phyloP scores from a whole-genome alignment of 176 grass and related monocot species.

The Chrysopogon serrulatus region DNA sequence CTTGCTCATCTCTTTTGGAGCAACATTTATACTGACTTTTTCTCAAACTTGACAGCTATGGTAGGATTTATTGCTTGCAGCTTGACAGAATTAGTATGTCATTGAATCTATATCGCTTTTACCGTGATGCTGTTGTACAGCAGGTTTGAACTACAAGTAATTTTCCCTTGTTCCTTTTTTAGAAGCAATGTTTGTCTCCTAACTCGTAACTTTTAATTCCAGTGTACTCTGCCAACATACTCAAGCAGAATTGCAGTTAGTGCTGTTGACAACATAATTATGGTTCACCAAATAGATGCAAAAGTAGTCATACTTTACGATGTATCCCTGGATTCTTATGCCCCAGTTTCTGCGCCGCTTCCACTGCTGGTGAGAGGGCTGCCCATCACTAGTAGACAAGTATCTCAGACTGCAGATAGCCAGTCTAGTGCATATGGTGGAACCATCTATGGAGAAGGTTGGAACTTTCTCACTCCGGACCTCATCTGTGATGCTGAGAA shows the following conservation, averaged over 20 bases:
- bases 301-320: conserved; percentile 97
- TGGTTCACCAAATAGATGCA: conserved; percentile 95
- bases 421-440: conserved; percentile 73
- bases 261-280: conserved; percentile 82
- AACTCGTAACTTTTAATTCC: conserved; percentile 28
- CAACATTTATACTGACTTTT: neutral
- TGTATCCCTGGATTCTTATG: conserved; percentile 69
- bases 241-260: conserved; percentile 91
- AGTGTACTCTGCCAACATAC: conserved; percentile 79
- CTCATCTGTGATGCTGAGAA: conserved; percentile 87
- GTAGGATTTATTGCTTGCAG: conserved; percentile 98
- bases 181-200: neutral
- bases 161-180: neutral
- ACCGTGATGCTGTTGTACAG: conserved; percentile 96
- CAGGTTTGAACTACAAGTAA: conserved; percentile 55
- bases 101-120: conserved; percentile 89
- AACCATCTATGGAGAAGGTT: conserved; percentile 81
- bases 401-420: conserved; percentile 39
- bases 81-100: conserved; percentile 73
- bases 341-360: conserved; percentile 94
- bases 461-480: conserved; percentile 93
- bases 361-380: conserved; percentile 70
- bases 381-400: conserved; percentile 55
- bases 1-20: conserved; percentile 3
- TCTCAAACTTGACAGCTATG: conserved; percentile 62